Base-by-base conservation (phyloP, 257 asterid genomes). In the Lycium barbarum region DNA sequence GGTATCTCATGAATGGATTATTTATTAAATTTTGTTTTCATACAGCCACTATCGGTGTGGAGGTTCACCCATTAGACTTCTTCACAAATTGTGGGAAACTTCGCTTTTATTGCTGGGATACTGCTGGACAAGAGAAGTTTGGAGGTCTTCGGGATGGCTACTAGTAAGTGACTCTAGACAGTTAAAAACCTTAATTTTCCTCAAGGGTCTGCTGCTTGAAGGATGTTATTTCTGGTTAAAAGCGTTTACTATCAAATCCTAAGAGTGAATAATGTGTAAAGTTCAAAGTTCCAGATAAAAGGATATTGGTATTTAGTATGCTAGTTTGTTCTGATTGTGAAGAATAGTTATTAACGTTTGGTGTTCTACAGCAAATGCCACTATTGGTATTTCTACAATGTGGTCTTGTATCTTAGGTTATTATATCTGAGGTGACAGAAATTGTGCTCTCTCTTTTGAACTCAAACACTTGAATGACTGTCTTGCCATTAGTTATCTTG, bases 121-220 rank as follows among this genome's bases (percentile, higher is more conserved):
- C 97, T 11, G 97, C 97, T 17, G 97, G 97, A 35, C 95, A 93
- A 76, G 95, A 92, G 90, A 92, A 92, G 88, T 92, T 93, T 38
- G 97, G 97, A 85, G 97, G 97, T 73, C 95, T 93, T 68, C 87
- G 97, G 63, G 97, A 93, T 87, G 96, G 96, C 84, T 92, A 94
- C 93, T 94, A 94, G 98, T 94, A 83, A 92, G 97, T 93, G 49
- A 10, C 54, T 80, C 5, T 36, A 4, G 38, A 1, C 22, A 59
- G 51, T 20, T 74, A 14, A 51, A 14, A 53, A 36, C 45, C 81
- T 22, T 74, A 12, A 26, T 6, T 51, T 76, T 51, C 11, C 33
- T 6, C 45, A 22, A 74, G 80, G 18, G n/a, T 73, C 9, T 55
- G 15, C 80, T 6, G 10, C 36, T 35, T 11, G 11, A 38, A 51